Conservation (phyloP, 768 basidiomycete genomes). For the Auricularia auricula-judae region DNA sequence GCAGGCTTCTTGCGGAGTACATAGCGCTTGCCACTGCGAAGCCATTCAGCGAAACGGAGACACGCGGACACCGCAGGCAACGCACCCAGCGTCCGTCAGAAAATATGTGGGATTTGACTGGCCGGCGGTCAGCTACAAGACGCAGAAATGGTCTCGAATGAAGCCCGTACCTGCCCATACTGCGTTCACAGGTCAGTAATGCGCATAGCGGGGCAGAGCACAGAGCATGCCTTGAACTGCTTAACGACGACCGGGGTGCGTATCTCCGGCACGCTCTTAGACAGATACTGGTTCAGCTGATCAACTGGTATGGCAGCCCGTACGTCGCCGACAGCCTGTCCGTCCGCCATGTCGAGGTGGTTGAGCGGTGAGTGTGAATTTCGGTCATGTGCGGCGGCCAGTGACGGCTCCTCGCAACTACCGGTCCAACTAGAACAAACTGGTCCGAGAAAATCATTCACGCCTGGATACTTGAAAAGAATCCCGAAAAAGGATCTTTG, state of each 20-base stretch:
- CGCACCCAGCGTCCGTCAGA: conserved; percentile 64
- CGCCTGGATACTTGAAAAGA: too few species aligned
- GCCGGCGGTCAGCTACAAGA: neutral
- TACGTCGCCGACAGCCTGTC: conserved; percentile 36
- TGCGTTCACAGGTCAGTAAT: conserved; percentile 18
- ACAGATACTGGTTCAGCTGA: conserved; percentile 57
- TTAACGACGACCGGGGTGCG: conserved; percentile 62
- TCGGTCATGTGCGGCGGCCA: neutral
- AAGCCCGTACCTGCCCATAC: conserved; percentile 70
- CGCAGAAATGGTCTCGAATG: neutral
- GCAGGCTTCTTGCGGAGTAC: conserved; percentile 92
- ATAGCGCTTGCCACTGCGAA: conserved; percentile 42
- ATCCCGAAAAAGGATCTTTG: too few species aligned
- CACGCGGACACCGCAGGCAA: conserved; percentile 2
- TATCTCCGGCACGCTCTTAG: conserved; percentile 41
- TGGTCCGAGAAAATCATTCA: too few species aligned
- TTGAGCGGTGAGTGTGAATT: neutral
- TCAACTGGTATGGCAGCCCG: conserved; percentile 57
- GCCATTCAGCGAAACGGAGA: neutral
- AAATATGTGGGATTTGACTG: conserved; percentile 97
- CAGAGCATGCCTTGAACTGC: conserved; percentile 74
- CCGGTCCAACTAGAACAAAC: too few species aligned
- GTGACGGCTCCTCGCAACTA: too few species aligned
- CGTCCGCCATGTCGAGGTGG: neutral
- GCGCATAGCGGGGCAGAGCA: conserved; percentile 4